phyloP scores from a whole-genome alignment of 306 rosid species.

The Ormosia emarginata region DNA sequence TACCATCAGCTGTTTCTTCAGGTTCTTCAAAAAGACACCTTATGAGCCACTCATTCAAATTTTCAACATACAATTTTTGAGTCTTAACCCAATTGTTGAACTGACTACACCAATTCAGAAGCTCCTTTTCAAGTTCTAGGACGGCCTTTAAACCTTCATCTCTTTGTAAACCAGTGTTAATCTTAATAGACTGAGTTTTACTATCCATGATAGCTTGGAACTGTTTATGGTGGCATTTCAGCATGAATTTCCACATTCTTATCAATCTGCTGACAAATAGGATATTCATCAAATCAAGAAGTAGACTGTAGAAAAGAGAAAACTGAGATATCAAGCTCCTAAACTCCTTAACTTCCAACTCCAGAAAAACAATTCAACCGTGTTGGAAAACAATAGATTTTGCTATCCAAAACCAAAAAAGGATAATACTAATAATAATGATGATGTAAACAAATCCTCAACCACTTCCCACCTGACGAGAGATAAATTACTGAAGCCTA shows the following conservation, averaged over 20 bases:
- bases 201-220: constrained; percentile 92
- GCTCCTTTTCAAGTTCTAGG: constrained; percentile 90
- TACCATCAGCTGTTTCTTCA: constrained; percentile 85
- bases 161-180: constrained; percentile 53
- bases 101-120: constrained; percentile 78
- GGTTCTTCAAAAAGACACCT: constrained; percentile 70
- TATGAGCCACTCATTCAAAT: constrained; percentile 84
- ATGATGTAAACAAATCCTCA: not conserved
- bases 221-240: constrained; percentile 91
- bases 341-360: not conserved
- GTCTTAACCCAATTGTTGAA: constrained; percentile 83
- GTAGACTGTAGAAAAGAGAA: not conserved
- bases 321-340: not conserved
- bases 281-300: constrained; percentile 20
- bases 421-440: not conserved
- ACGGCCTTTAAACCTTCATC: constrained; percentile 85
- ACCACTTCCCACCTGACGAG: constrained; percentile 15
- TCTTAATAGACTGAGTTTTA: constrained; percentile 63
- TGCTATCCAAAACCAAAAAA: not conserved
- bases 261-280: constrained; percentile 62
- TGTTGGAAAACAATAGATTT: not conserved
- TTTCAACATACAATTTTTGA: constrained; percentile 79
- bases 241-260: constrained; percentile 95
- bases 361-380: constrained; percentile 4
- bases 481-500: constrained; percentile 12